Conservation (phyloP, 495 filamentous ascomycete genomes). For the Margaritispora aquatica region DNA sequence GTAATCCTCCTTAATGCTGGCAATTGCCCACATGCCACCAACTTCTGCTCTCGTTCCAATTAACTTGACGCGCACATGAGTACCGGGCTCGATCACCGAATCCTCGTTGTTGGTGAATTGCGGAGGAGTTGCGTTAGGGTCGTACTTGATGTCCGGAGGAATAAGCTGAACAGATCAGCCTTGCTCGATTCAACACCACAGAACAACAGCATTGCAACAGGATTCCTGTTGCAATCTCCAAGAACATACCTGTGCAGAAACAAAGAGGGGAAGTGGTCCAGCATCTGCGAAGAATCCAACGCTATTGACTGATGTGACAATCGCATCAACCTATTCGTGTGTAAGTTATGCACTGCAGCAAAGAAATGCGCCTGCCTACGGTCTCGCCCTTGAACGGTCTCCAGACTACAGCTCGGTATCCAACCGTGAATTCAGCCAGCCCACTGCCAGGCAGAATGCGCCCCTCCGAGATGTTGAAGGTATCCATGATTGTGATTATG, state of each 20-base stretch:
- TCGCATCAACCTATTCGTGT: constrained; percentile 72
- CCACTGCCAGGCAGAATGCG: constrained; percentile 85
- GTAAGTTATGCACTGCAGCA: constrained; percentile 7
- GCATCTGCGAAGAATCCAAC: constrained; percentile 91
- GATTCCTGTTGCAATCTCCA: too few species aligned
- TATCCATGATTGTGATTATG: constrained; percentile 94
- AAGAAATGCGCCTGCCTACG: constrained; percentile 48
- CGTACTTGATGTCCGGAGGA: constrained; percentile 85
- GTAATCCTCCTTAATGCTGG: constrained; percentile 87
- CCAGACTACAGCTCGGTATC: constrained; percentile 95
- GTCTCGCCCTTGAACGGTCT: constrained; percentile 94
- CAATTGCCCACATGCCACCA: constrained; percentile 90
- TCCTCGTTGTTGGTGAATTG: constrained; percentile 85
- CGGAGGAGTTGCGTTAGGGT: constrained; percentile 79
- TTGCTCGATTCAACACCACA: too few species aligned
- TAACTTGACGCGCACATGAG: constrained; percentile 88
- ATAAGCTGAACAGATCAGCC: constrained; percentile 60
- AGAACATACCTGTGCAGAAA: constrained; percentile 79
- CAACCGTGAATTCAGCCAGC: constrained; percentile 87
- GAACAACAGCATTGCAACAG: too few species aligned
- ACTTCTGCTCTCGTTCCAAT: constrained; percentile 89
- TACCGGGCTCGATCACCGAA: constrained; percentile 87
- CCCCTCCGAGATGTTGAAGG: constrained; percentile 85
- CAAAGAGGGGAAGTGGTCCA: constrained; percentile 83
- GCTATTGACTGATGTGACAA: constrained; percentile 82